These are phyloP conservation scores for Murraya paniculata DNA, from an alignment of 345 rosid genomes.

Conservation along the genomic window DNA sequence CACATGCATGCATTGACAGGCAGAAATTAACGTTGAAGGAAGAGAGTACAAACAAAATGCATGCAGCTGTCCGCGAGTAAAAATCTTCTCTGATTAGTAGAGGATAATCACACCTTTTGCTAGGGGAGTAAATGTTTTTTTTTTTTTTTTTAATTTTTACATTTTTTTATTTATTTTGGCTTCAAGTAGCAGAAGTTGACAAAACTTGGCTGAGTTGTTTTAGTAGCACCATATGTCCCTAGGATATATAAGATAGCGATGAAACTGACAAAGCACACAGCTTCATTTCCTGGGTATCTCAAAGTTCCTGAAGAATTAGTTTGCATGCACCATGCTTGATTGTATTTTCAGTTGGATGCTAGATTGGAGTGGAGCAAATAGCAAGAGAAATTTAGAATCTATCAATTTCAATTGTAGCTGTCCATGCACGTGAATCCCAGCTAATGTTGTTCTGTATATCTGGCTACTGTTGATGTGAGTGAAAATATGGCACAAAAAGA, in stretches of 20 bases:
- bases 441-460: not conserved
- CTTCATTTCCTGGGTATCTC: not conserved
- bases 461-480: not conserved
- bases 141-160: too few species aligned
- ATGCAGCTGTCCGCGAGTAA: too few species aligned
- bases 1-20: not conserved
- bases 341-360: too few species aligned
- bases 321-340: too few species aligned
- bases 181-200: not conserved
- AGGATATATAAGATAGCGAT: not conserved
- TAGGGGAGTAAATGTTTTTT: not conserved
- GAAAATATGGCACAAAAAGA: not conserved
- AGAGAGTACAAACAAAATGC: not conserved
- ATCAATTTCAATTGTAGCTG: not conserved
- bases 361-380: too few species aligned
- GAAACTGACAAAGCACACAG: too few species aligned
- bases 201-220: not conserved
- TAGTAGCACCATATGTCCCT: not conserved
- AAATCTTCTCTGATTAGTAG: not conserved
- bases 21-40: not conserved
- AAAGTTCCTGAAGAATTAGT: not conserved
- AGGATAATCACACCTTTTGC: not conserved
- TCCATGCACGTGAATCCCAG: not conserved
- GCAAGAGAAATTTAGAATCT: not conserved
- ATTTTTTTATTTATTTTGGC: too few species aligned